Evolutionary conservation across 2,329 filamentous ascomycete species (phyloP), one percentile per base, ranked within the genome.

Genomic region (Aureobasidium mangrovei): DNA sequence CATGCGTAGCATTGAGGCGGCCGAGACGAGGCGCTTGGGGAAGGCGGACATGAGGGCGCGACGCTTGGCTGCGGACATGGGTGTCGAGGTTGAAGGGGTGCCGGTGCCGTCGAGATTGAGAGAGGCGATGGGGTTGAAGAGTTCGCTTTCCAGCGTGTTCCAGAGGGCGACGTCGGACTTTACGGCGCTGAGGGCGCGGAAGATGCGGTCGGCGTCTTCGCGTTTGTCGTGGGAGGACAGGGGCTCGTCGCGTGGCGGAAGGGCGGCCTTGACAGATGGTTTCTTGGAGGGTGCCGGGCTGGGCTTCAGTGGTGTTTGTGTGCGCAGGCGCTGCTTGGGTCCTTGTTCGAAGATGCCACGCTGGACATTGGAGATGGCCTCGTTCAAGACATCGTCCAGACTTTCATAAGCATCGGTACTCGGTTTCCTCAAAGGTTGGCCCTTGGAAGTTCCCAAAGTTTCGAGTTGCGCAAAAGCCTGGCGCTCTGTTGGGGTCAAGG

Each of bases 101-200:
- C 9, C 36, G 4, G 53, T 28, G 12, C 51, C 52, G 26, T 60
- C 56, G 12, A 61, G 55, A 26, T 57, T 40, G 9, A 61, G 31
- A 1, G 39, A 28, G n/a, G 43, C 53, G 27, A 61, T 44, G 7
- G 42, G 48, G 9, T 43, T 41, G 47, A 90, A 86, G 9, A 90
- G 82, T 48, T 88, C 78, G 4, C 71, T 65, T 57, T 88, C 80
- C 64, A 91, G 73, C 3, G 85, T 67, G 5, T 79, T 66, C 85
- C 86, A 90, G 7, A 89, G 72, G 48, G 81, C 79, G 24, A 76
- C 69, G 60, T 91, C 86, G 0, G 80, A 80, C 56, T 71, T 60
- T 18, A 82, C 82, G 2, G 62, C 65, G 8, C 71, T 67, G 70
- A 91, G 78, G 38, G 49, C 26, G 7, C 10, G 32, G 32, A 7